Percentiles rank a stretch among this genome's conserved stretches.
Conservation (phyloP, 352 stramenopile species). For the Pythium apleroticum region DNA sequence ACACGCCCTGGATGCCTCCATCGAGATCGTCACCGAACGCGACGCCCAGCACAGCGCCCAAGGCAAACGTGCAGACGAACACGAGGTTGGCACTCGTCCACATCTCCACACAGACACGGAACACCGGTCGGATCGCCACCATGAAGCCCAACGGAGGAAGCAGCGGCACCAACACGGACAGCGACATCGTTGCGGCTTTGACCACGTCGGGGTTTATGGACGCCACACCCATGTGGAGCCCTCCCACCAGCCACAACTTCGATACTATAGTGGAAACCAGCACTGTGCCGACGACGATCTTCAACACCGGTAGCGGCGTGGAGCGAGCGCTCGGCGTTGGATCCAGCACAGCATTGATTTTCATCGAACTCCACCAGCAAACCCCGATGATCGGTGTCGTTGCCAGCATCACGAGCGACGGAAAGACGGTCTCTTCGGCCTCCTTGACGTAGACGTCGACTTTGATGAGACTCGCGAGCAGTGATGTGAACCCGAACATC, state of each 20-base stretch:
- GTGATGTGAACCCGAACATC: conserved; percentile 46
- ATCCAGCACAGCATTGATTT: conserved; percentile 30
- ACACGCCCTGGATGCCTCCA: conserved; percentile 56
- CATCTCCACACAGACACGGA: conserved; percentile 28
- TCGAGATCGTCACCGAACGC: conserved; percentile 40
- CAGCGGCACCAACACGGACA: conserved; percentile 13
- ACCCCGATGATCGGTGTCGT: conserved; percentile 52
- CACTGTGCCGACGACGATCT: conserved; percentile 2
- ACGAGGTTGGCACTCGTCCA: conserved; percentile 23
- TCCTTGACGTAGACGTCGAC: conserved; percentile 47
- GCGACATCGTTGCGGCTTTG: not conserved
- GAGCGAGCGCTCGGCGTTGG: conserved; percentile 10
- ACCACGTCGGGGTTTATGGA: conserved; percentile 20
- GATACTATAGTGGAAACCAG: conserved; percentile 10
- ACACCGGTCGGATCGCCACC: conserved; percentile 24
- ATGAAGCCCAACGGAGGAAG: conserved; percentile 27
- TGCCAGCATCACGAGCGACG: conserved; percentile 44
- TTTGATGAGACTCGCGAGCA: conserved; percentile 58
- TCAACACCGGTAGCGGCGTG: not conserved
- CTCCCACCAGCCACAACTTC: conserved; percentile 20
- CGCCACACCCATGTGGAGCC: conserved; percentile 32
- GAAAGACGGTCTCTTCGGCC: conserved; percentile 43
- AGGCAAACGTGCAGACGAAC: conserved; percentile 28
- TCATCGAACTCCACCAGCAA: conserved; percentile 35
- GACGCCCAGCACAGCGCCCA: conserved; percentile 25